Evolutionary conservation across 352 stramenopile genomes (phyloP).

Genomic region (Detonula confervacea): DNA sequence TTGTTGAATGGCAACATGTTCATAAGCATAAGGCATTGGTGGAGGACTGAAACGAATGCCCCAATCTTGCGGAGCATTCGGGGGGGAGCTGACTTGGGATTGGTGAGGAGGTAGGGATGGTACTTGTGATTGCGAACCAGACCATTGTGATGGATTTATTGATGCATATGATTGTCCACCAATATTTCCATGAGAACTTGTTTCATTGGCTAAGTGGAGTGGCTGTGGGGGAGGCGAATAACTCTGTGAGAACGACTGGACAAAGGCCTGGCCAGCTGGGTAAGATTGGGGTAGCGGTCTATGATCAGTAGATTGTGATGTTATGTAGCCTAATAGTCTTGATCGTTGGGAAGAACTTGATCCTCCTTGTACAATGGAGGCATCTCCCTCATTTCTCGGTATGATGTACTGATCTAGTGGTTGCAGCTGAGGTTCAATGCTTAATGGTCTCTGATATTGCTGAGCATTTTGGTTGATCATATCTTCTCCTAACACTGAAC

Average conservation of each 20-base stretch:
- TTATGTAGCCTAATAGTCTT: conserved; percentile 41
- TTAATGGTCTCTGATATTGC: conserved; percentile 11
- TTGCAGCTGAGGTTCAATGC: conserved; percentile 4
- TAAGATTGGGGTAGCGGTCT: conserved; percentile 37
- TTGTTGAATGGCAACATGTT: neutral
- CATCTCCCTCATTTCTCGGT: conserved; percentile 11
- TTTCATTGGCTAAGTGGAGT: conserved; percentile 11
- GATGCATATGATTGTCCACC: conserved; percentile 3
- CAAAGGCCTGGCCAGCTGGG: conserved; percentile 5
- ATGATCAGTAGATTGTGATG: conserved; percentile 2
- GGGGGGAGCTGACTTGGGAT: conserved; percentile 17
- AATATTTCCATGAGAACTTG: conserved; percentile 7
- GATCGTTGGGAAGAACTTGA: conserved; percentile 26
- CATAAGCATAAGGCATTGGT: neutral
- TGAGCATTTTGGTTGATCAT: neutral
- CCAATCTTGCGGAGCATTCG: conserved; percentile 22
- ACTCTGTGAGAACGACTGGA: conserved; percentile 14
- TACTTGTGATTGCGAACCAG: conserved; percentile 23
- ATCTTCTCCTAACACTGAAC: conserved; percentile 14
- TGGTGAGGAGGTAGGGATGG: conserved; percentile 16
- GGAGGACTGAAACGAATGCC: conserved; percentile 12
- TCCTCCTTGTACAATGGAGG: conserved; percentile 21
- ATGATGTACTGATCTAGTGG: conserved; percentile 1
- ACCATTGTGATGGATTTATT: conserved; percentile 11
- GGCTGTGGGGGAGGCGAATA: conserved; percentile 25